Base-by-base conservation (phyloP, 305 asterid species). In the Stenogyne calaminthoides region DNA sequence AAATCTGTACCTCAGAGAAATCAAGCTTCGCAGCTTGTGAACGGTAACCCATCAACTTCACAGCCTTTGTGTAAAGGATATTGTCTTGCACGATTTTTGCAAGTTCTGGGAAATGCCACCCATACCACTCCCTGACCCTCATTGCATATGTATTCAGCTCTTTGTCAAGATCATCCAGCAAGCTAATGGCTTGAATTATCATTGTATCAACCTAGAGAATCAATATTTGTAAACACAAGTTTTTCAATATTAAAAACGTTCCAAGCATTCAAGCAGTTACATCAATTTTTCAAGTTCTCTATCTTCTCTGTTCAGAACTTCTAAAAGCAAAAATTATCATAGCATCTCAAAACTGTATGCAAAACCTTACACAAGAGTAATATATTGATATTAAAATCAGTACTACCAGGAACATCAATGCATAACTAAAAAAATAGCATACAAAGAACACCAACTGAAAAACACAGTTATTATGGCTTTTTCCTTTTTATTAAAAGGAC, bases 91-190 rank as follows among this genome's bases (percentile, higher is more conserved):
- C 81, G 49, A 94, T 94, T 91, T 91, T 94, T 5, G 97, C 96
- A 69, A 93, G 97, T 81, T 93, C 97, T 0, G 98, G 98, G 57
- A 94, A 94, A 87, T 94, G 98, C 98, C 98, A 94, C 39, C 98
- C 98, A 36, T 91, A 91, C 98, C 98, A 94, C 79, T 94, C 98
- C 71, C 97, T 86, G 49, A 95, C 99, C 81, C 99, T 88, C 99
- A 95, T 95, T 7, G 98, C 98, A 78, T 92, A 95, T 12, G 97
- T 90, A 73, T 93, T 93, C 75, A 93, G 81, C 86, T 93, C 98
- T 80, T 93, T 93, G 82, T 93, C 98, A 71, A 93, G 96, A 80
- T 93, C 97, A 80, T 93, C 97, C 85, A 93, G 82, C 86, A 93
- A 83, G 84, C 98, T 77, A 72, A 95, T 95, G 67, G 98, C 99